These are phyloP conservation scores for Coniella vitis DNA, from an alignment of 2,329 filamentous ascomycete species.

Conservation along the genomic window DNA sequence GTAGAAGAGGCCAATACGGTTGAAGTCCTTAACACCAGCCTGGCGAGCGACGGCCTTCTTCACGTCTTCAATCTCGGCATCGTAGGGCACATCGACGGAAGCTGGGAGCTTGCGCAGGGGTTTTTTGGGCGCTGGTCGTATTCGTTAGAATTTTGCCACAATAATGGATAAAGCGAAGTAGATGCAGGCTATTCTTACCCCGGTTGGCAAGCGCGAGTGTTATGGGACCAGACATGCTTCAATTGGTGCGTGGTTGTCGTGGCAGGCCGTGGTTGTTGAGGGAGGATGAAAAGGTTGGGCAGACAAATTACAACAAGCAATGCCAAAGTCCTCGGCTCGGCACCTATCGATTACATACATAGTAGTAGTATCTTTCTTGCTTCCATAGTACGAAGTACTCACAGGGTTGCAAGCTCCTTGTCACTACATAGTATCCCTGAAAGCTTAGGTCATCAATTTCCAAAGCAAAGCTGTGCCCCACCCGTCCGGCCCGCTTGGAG, in stretches of 20 bases:
- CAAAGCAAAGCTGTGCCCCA: not conserved
- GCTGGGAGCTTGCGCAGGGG: constrained; percentile 41
- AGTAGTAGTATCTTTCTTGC: too few species aligned
- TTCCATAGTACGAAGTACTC: too few species aligned
- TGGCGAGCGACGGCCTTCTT: constrained; percentile 49
- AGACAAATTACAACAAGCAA: not conserved
- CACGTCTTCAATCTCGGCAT: constrained; percentile 53
- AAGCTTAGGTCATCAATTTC: not conserved
- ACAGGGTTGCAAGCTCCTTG: too few species aligned
- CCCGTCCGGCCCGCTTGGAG: not conserved
- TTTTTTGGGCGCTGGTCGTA: constrained; percentile 34
- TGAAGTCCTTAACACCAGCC: constrained; percentile 46
- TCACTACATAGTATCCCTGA: too few species aligned
- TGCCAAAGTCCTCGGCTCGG: not conserved
- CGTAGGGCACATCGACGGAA: constrained; percentile 39
- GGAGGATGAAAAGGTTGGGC: not conserved
- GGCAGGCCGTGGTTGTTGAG: not conserved
- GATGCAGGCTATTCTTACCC: not conserved
- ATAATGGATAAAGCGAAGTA: not conserved
- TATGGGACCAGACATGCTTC: constrained; percentile 10
- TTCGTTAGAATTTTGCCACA: not conserved
- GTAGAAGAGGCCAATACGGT: constrained; percentile 57
- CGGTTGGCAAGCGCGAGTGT: constrained; percentile 10
- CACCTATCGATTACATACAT: too few species aligned
- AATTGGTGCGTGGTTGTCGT: not conserved